Base-by-base conservation (phyloP, 352 stramenopile species). In the Albugo laibachii region DNA sequence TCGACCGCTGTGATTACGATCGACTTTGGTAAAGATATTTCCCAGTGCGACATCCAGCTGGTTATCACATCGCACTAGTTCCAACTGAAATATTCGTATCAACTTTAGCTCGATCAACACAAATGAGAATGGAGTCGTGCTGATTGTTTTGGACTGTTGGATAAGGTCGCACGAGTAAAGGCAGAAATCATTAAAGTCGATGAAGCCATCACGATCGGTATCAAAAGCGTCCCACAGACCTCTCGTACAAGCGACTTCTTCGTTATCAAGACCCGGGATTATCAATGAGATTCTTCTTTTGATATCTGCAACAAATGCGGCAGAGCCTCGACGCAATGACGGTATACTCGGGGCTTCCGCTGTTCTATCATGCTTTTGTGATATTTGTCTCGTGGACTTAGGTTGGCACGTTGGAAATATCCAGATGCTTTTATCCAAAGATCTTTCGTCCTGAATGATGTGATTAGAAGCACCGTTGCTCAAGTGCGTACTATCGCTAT, bases 141-240 rank as follows among this genome's bases (percentile, higher is more conserved):
- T 43, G 16, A 19, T 43, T 43, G 2, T 8, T 43, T 43, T 43
- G 19, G 3, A 19, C 16, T 24, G 38, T 15, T 71, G 54, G 15
- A 68, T 54, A 11, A 71, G 42, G 38, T 68, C 57, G 13, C 50
- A 62, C 2, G 59, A 64, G 53, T 66, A 68, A n/a, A 55, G 57
- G 42, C 59, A 68, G 44, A 71, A 71, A 47, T 71, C 62, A 21
- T 59, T 50, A 43, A 52, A 71, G 31, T 71, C 62, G 27, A 71
- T 68, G 18, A 63, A 64, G 1, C 59, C 62, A 21, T 68, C 62
- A 11, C 59, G 53, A 27, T 71, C 57, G 15, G 58, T 53, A 44
- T 71, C 62, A 41, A 71, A 71, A 1, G 63, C 58, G 5, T 57
- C 41, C 62, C 59, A 71, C 5, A 71, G 18, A 3, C 62, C 48